Percentiles rank a stretch among this genome's conserved stretches.
Evolutionary conservation across 2,329 filamentous ascomycete species (phyloP).

Genomic region (Pseudopyricularia cyperi): DNA sequence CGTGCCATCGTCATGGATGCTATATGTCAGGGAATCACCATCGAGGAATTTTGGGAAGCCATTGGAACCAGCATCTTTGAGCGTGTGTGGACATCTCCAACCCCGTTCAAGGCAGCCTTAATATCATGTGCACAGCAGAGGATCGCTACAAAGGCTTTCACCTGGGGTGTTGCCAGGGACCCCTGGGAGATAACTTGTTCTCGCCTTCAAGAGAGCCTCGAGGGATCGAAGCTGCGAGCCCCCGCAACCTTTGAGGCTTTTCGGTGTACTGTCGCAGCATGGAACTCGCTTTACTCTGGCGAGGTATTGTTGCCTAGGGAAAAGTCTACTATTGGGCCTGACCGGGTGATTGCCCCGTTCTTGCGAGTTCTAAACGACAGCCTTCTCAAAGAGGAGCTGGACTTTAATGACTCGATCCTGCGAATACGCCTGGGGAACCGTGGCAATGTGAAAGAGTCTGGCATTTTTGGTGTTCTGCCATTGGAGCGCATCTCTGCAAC

Average conservation of each 20-base stretch:
- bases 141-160: conserved; percentile 13
- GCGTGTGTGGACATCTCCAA: conserved; percentile 11
- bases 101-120: background rate
- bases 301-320: conserved; percentile 1
- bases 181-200: conserved; percentile 6
- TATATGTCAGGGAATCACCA: conserved; percentile 26
- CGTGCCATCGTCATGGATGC: conserved; percentile 28
- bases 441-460: background rate
- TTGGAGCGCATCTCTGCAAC: background rate
- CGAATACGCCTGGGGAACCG: background rate
- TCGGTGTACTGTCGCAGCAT: conserved; percentile 15
- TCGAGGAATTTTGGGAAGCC: conserved; percentile 28
- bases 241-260: conserved; percentile 16
- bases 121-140: conserved; percentile 9
- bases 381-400: background rate
- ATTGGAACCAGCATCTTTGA: conserved; percentile 24
- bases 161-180: conserved; percentile 5
- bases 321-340: conserved; percentile 12
- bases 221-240: background rate
- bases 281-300: conserved; percentile 14
- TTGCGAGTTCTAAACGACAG: conserved; percentile 11
- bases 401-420: background rate
- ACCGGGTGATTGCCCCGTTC: conserved; percentile 12
- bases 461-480: background rate
- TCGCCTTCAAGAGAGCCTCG: background rate